Evolutionary conservation across 495 filamentous ascomycete genomes (phyloP).

Genomic region (Xanthoparmelia taractica): DNA sequence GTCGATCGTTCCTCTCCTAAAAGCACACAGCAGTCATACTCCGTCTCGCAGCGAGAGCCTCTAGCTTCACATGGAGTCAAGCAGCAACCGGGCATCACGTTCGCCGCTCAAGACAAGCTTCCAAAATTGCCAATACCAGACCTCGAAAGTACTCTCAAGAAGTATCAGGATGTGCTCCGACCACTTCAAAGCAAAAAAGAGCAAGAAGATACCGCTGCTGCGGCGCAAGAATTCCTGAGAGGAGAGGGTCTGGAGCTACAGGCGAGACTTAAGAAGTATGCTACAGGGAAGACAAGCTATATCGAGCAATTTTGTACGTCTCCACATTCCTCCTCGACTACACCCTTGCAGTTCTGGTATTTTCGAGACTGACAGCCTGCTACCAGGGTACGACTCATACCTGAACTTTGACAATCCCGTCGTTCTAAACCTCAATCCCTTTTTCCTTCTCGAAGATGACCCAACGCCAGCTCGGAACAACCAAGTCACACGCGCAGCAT

Average conservation of each 20-base stretch:
- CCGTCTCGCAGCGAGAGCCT: slow-evolving; percentile 37
- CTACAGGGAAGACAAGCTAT: slow-evolving; percentile 86
- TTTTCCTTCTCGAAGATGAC: slow-evolving; percentile 96
- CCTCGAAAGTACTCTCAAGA: slow-evolving; percentile 70
- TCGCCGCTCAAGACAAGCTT: slow-evolving; percentile 77
- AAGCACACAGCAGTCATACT: slow-evolving; percentile 35
- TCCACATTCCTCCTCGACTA: background rate
- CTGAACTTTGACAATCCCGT: slow-evolving; percentile 97
- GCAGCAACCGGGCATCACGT: slow-evolving; percentile 64
- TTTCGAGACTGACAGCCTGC: background rate
- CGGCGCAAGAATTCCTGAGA: slow-evolving; percentile 78
- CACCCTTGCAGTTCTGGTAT: background rate
- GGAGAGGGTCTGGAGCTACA: slow-evolving; percentile 79
- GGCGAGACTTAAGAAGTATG: slow-evolving; percentile 85
- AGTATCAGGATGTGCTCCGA: slow-evolving; percentile 71
- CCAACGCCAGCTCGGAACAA: slow-evolving; percentile 93
- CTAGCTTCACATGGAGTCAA: slow-evolving; percentile 38
- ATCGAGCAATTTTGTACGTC: slow-evolving; percentile 97
- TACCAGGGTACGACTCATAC: slow-evolving; percentile 94
- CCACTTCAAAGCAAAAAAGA: slow-evolving; percentile 76
- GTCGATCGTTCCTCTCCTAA: slow-evolving; percentile 30
- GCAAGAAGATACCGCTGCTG: slow-evolving; percentile 71
- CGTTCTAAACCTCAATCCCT: slow-evolving; percentile 94
- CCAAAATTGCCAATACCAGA: slow-evolving; percentile 92
- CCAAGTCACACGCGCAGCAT: slow-evolving; percentile 91